Conservation (phyloP, 257 asterid genomes). For the Echium plantagineum region DNA sequence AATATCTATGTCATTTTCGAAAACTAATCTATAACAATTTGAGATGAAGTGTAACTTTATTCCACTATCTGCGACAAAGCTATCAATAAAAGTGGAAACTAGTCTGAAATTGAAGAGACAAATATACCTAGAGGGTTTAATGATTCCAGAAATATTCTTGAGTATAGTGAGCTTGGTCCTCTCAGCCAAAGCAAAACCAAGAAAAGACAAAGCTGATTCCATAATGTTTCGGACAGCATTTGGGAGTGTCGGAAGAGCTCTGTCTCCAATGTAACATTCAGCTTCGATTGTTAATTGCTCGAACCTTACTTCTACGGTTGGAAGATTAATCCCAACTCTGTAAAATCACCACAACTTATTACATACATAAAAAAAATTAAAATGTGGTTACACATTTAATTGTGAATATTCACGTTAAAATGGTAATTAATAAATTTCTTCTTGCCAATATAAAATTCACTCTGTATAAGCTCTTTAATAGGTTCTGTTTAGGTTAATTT, state of each 20-base stretch:
- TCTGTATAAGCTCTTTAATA: not conserved
- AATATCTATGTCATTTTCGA: too few species aligned
- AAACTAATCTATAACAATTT: too few species aligned
- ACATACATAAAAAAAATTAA: not conserved
- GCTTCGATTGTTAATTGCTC: constrained; percentile 43
- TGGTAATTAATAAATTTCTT: not conserved
- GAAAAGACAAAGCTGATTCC: constrained; percentile 28
- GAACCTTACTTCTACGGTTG: constrained; percentile 51
- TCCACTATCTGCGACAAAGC: too few species aligned
- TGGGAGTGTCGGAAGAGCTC: constrained; percentile 60
- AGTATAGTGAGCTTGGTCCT: constrained; percentile 35
- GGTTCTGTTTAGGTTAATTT: not conserved
- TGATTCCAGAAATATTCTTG: constrained; percentile 47
- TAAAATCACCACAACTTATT: not conserved
- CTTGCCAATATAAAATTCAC: not conserved
- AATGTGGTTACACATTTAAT: not conserved
- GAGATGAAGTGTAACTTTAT: too few species aligned
- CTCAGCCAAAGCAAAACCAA: constrained; percentile 35
- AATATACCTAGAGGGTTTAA: constrained; percentile 53
- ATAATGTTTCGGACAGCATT: constrained; percentile 33
- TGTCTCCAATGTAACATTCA: constrained; percentile 41
- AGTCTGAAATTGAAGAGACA: not conserved
- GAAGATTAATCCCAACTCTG: constrained; percentile 50
- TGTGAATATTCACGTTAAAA: too few species aligned
- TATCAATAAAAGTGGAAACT: not conserved